These are phyloP conservation scores for Penicillium sp. DNA, from an alignment of 2,329 filamentous ascomycete genomes.

Conservation along the genomic window DNA sequence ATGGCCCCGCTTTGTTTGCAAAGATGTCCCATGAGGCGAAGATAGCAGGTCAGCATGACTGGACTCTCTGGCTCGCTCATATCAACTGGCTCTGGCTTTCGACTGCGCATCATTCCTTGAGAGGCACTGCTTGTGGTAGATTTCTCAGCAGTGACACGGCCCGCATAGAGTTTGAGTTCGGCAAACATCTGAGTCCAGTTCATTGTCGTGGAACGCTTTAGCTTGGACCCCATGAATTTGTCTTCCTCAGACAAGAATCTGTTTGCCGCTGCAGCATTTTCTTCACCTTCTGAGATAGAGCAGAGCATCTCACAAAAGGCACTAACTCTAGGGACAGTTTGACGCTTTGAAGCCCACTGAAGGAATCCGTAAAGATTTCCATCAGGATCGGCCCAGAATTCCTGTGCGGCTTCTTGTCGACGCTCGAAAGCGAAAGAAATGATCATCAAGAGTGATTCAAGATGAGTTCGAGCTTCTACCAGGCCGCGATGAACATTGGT, in stretches of 20 bases:
- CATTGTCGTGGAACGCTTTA: conserved; percentile 77
- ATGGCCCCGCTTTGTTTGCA: conserved; percentile 70
- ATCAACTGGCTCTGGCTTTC: conserved; percentile 62
- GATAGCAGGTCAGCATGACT: conserved; percentile 95
- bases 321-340: conserved; percentile 92
- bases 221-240: conserved; percentile 68
- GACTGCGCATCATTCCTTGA: conserved; percentile 57
- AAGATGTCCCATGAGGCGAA: conserved; percentile 81
- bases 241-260: conserved; percentile 87
- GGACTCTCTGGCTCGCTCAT: conserved; percentile 88
- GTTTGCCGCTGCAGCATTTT: conserved; percentile 81
- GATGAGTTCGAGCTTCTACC: conserved; percentile 53
- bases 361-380: conserved; percentile 92
- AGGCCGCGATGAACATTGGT: conserved; percentile 41
- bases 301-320: conserved; percentile 97
- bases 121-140: conserved; percentile 45
- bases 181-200: conserved; percentile 92
- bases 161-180: conserved; percentile 81
- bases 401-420: conserved; percentile 76
- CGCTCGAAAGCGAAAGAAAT: conserved; percentile 90
- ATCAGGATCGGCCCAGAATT: conserved; percentile 90
- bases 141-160: conserved; percentile 68
- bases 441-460: conserved; percentile 88
- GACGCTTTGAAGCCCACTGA: conserved; percentile 92
- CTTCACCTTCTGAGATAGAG: conserved; percentile 76